A percentile compares a stretch with the other conserved stretches of the same genome.
phyloP scores from a whole-genome alignment of 768 basidiomycete species.

The Phylloporus rhodoxanthus region DNA sequence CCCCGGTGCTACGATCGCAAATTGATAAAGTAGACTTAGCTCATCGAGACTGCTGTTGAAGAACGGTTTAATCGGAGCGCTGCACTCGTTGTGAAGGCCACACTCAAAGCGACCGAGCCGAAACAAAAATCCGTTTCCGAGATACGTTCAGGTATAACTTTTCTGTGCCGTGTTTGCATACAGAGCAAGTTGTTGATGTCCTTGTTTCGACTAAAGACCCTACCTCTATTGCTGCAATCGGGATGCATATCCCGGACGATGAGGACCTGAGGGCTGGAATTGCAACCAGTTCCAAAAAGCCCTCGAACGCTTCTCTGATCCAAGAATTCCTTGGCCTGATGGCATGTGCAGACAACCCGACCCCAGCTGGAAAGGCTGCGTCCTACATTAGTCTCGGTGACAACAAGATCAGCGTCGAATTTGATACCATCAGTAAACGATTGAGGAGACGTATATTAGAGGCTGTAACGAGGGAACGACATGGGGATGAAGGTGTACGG shows the following conservation, averaged over 20 bases:
- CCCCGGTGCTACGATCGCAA: neutral
- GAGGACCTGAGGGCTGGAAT: constrained; percentile 60
- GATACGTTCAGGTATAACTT: constrained; percentile 50
- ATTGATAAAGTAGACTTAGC: constrained; percentile 37
- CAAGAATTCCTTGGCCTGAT: constrained; percentile 81
- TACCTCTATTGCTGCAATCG: constrained; percentile 58
- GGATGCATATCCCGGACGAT: constrained; percentile 58
- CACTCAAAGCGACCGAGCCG: constrained; percentile 63
- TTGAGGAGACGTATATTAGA: constrained; percentile 70
- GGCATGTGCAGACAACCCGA: constrained; percentile 78
- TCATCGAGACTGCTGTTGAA: constrained; percentile 68
- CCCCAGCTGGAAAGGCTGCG: constrained; percentile 56
- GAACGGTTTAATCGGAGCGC: constrained; percentile 79
- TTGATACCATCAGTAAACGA: constrained; percentile 61
- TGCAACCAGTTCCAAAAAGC: constrained; percentile 47
- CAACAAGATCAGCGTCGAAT: constrained; percentile 77
- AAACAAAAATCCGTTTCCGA: constrained; percentile 59
- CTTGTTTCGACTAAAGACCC: constrained; percentile 41
- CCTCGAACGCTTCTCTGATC: constrained; percentile 51
- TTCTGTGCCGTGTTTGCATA: neutral
- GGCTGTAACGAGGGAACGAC: constrained; percentile 71
- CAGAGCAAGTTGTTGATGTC: neutral
- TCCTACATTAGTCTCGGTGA: constrained; percentile 68
- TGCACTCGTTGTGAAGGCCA: constrained; percentile 63
- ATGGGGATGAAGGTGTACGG: constrained; percentile 78